Evolutionary conservation across 441 rosid genomes (phyloP).

Genomic region (Viola pubescens): DNA sequence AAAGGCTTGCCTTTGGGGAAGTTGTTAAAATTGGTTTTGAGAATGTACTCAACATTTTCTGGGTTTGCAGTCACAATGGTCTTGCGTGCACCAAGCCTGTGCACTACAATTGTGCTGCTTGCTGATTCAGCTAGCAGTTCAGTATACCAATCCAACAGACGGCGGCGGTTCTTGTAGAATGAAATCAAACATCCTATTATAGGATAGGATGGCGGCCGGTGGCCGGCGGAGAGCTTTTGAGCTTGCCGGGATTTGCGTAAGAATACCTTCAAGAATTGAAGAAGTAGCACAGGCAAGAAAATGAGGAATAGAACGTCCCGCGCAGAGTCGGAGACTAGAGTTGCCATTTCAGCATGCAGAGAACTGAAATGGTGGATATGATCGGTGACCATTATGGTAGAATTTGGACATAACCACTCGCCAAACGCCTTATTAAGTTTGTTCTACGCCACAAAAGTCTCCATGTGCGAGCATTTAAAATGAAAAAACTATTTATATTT

Average conservation of each 20-base stretch:
- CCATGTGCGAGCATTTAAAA: no score
- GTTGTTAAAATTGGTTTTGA: constrained; percentile 30
- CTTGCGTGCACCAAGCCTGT: constrained; percentile 50
- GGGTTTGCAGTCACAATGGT: constrained; percentile 41
- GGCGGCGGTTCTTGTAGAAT: constrained; percentile 54
- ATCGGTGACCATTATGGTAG: background rate
- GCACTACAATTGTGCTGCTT: constrained; percentile 47
- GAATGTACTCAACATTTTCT: constrained; percentile 28
- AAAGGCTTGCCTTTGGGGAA: constrained; percentile 37
- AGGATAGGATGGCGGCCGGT: constrained; percentile 55
- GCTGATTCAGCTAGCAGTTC: constrained; percentile 45
- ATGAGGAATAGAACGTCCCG: constrained; percentile 21
- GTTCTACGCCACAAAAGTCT: background rate
- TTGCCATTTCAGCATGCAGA: constrained; percentile 23
- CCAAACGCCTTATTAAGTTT: background rate
- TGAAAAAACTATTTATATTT: background rate
- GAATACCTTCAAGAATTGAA: constrained; percentile 19
- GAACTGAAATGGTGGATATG: constrained; percentile 2
- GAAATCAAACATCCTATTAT: constrained; percentile 63
- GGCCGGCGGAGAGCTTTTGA: constrained; percentile 12
- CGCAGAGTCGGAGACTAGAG: constrained; percentile 15
- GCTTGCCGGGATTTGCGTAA: constrained; percentile 16
- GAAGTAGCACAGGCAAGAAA: constrained; percentile 14
- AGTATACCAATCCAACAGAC: constrained; percentile 79
- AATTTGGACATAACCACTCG: background rate